Evolutionary conservation across 768 basidiomycete genomes (phyloP).

Genomic region (Hygrophorus russula): DNA sequence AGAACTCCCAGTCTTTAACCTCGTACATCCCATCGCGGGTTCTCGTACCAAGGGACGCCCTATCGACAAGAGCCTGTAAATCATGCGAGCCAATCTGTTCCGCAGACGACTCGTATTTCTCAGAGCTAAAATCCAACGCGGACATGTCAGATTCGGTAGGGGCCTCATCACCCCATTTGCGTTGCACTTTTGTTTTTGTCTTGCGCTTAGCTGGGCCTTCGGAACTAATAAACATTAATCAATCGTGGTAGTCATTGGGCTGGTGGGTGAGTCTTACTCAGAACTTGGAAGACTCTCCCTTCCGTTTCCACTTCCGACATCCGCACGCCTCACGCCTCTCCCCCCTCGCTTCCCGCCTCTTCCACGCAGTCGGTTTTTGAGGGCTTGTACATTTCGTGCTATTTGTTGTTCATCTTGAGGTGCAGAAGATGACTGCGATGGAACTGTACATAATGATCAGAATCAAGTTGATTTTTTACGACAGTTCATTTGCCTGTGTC

Average conservation of each 20-base stretch:
- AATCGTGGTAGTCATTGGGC: not conserved
- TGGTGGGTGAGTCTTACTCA: slow-evolving; percentile 42
- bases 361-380: slow-evolving; percentile 78
- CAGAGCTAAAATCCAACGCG: slow-evolving; percentile 76
- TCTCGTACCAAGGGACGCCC: slow-evolving; percentile 65
- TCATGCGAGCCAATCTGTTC: slow-evolving; percentile 30
- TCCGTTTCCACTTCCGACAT: slow-evolving; percentile 29
- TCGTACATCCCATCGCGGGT: slow-evolving; percentile 59
- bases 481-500: slow-evolving; percentile 35
- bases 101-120: slow-evolving; percentile 31
- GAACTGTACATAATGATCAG: slow-evolving; percentile 22
- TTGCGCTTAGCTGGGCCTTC: slow-evolving; percentile 54
- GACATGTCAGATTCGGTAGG: slow-evolving; percentile 87
- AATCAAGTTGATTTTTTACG: not conserved
- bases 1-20: slow-evolving; percentile 76
- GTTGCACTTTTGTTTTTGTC: slow-evolving; percentile 56
- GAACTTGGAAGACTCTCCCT: slow-evolving; percentile 53
- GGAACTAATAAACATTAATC: slow-evolving; percentile 29
- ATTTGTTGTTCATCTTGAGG: slow-evolving; percentile 82
- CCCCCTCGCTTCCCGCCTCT: slow-evolving; percentile 52
- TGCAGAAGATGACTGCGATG: slow-evolving; percentile 35
- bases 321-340: slow-evolving; percentile 33
- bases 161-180: slow-evolving; percentile 86
- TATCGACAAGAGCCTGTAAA: slow-evolving; percentile 53
- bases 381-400: slow-evolving; percentile 80